Conservation (phyloP, 1,139 yeast species). For the Yamadazyma friedrichii region DNA sequence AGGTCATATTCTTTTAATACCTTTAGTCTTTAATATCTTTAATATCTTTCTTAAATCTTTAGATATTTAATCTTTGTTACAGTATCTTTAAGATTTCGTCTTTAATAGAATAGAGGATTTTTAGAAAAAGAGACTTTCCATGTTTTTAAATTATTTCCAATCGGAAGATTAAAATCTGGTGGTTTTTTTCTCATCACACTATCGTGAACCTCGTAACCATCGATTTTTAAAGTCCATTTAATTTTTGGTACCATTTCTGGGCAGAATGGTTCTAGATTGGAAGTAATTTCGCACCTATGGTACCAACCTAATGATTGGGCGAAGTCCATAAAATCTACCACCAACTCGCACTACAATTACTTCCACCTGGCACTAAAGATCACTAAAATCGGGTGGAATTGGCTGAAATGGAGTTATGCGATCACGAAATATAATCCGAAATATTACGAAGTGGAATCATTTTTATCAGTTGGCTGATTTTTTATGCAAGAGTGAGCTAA, state of each 20-base stretch:
- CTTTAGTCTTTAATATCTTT: too few species aligned
- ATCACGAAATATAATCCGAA: not conserved
- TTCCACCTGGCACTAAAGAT: not conserved
- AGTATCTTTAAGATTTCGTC: not conserved
- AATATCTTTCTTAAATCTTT: too few species aligned
- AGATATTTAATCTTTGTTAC: not conserved
- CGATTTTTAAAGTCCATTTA: not conserved
- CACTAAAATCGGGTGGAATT: not conserved
- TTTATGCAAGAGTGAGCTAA: too few species aligned
- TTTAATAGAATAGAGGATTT: not conserved
- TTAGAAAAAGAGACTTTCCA: not conserved
- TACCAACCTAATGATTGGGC: not conserved
- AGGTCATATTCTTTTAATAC: constrained; percentile 5
- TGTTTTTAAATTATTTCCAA: constrained; percentile 1
- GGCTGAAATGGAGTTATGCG: not conserved
- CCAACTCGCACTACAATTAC: not conserved
- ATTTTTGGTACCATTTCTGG: not conserved
- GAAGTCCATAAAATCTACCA: too few species aligned
- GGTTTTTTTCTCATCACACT: constrained; percentile 1
- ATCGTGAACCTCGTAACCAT: constrained; percentile 1
- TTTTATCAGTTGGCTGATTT: not conserved
- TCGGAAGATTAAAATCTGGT: constrained; percentile 6
- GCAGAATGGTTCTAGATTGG: not conserved
- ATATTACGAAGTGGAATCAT: not conserved
- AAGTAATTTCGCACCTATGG: not conserved